Evolutionary conservation across 2,329 filamentous ascomycete species (phyloP), one percentile per base, ranked within the genome.

Genomic region (Fusarium sp.): DNA sequence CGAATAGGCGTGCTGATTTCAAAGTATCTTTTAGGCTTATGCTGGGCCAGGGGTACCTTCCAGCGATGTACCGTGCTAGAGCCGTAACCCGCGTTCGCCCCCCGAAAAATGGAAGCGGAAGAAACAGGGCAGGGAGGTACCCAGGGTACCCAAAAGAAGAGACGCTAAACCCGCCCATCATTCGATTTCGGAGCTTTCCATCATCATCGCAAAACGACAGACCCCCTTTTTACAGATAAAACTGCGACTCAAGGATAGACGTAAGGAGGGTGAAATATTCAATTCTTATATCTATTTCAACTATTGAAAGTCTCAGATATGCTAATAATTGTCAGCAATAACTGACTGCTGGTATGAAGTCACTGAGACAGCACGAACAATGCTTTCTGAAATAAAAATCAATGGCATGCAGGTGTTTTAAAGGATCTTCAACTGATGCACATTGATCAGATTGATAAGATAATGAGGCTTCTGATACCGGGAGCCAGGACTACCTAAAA

Each of bases 371-470:
- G 35, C 35, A 19, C 9, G 9, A n/a, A 6, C 8, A 37, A 37
- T 37, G 8, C 35, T 47, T 50, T 13, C 17, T 8, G 20, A 47
- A 28, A 13, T n/a, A 28, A 26, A 22, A 47, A 32, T 37, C 9
- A 8, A 47, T n/a, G 22, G 47, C 19, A 22, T 40, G 35, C 20
- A 32, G 41, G 35, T 45, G 35, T 37, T 62, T 35, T 24, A 24
- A 58, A 62, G 59, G 65, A 73, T 68, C 69, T 71, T 56, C 44
- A 51, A 59, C 52, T 59, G 39, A 72, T 74, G 72, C 72, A 74
- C 20, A 49, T 67, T 71, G 71, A 74, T 74, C 53, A 66, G 72
- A 74, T 74, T 72, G 72, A 74, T 74, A 74, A 74, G 72, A 73
- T 74, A 64, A 19, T 24, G 9, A 33, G 33, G 20, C 46, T 51